Percentiles rank a stretch among this genome's conserved stretches.
These are phyloP conservation scores for Botryotinia convoluta DNA, from an alignment of 2,329 filamentous ascomycete species.

Conservation along the genomic window DNA sequence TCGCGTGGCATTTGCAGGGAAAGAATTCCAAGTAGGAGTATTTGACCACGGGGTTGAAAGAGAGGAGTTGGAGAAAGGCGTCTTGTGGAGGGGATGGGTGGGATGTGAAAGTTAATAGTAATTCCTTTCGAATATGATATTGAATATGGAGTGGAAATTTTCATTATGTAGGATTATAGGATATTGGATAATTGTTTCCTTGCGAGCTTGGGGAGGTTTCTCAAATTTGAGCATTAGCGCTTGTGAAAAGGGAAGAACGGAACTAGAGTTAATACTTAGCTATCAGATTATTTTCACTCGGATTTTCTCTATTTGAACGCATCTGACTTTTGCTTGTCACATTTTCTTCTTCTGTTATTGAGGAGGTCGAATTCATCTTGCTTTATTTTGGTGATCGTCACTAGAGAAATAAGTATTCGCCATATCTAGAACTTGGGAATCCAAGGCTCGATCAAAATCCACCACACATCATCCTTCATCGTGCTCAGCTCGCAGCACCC, in stretches of 20 bases:
- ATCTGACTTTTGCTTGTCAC: neutral
- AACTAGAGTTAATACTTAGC: neutral
- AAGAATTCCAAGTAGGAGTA: conserved; percentile 21
- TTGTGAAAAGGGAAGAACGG: neutral
- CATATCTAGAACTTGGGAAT: neutral
- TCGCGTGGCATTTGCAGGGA: conserved; percentile 74
- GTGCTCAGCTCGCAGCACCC: neutral
- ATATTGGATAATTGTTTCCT: neutral
- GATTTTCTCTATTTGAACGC: neutral
- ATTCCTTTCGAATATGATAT: neutral
- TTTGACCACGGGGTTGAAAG: neutral
- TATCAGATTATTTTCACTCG: neutral
- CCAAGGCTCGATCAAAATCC: neutral
- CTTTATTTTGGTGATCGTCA: neutral
- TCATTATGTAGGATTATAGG: neutral
- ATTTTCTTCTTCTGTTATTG: neutral
- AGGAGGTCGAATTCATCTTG: neutral
- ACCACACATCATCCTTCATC: neutral
- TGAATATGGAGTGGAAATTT: neutral
- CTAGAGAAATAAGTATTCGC: neutral
- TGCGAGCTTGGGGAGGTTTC: neutral
- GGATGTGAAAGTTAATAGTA: neutral
- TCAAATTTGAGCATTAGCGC: neutral
- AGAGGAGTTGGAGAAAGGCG: neutral
- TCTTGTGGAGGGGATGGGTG: neutral